Evolutionary conservation across 2,329 filamentous ascomycete species (phyloP).

Genomic region (Penicillium hesseltinei): DNA sequence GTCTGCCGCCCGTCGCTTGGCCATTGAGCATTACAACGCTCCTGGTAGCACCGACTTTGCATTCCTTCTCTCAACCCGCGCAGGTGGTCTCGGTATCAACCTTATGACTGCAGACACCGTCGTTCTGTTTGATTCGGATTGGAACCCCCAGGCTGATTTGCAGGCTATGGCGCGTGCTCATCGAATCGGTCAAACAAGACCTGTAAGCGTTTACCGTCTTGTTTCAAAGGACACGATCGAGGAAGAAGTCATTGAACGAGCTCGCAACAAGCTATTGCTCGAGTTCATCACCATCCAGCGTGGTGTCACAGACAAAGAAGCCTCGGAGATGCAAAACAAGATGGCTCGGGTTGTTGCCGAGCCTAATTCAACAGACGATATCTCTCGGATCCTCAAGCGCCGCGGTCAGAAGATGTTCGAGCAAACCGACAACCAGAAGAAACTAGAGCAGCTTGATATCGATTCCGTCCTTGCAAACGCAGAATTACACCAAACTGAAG

Average conservation of each 20-base stretch:
- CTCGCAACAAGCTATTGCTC: conserved; percentile 93
- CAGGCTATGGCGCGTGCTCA: conserved; percentile 99
- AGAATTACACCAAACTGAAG: conserved; percentile 93
- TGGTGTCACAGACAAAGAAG: conserved; percentile 90
- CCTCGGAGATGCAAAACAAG: conserved; percentile 79
- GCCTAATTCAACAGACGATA: conserved; percentile 88
- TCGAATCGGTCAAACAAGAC: conserved; percentile 93
- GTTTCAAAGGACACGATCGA: conserved; percentile 98
- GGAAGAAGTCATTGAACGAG: conserved; percentile 93
- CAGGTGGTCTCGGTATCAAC: conserved; percentile 97
- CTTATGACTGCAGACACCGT: conserved; percentile 98
- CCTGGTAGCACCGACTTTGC: conserved; percentile 94
- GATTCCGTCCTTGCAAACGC: conserved; percentile 96
- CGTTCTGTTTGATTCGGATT: conserved; percentile 90
- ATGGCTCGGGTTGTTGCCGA: conserved; percentile 69
- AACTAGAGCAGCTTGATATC: conserved; percentile 94
- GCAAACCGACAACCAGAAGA: conserved; percentile 93
- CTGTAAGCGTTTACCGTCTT: conserved; percentile 92
- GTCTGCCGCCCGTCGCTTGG: conserved; percentile 80
- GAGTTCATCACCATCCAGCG: conserved; percentile 97
- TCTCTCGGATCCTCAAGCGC: conserved; percentile 93
- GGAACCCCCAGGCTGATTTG: conserved; percentile 97
- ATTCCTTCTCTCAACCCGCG: conserved; percentile 90
- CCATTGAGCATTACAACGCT: conserved; percentile 99
- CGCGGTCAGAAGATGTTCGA: conserved; percentile 99